phyloP scores from a whole-genome alignment of 1,139 yeast genomes.

The Sugiyamaella pinicola region DNA sequence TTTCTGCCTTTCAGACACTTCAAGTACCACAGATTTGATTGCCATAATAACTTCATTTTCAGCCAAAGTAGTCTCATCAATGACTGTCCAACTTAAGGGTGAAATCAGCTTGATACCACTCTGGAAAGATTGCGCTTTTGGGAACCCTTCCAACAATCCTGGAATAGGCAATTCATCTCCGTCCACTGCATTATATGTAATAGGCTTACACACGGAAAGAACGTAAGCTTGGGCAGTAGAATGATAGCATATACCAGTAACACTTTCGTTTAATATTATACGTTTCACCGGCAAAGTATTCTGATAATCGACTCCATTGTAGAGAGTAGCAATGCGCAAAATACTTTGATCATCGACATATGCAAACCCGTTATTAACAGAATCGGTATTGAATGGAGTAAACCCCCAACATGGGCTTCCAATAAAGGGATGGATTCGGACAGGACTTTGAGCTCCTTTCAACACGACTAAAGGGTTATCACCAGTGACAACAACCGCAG shows the following conservation, averaged over 20 bases:
- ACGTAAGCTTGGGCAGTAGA: constrained; percentile 66
- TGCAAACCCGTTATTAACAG: constrained; percentile 57
- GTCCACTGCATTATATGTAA: constrained; percentile 68
- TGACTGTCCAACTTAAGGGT: constrained; percentile 73
- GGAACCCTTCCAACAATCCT: constrained; percentile 56
- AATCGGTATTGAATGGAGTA: constrained; percentile 38
- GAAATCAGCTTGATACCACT: constrained; percentile 69
- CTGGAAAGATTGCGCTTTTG: constrained; percentile 57
- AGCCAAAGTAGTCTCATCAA: constrained; percentile 67
- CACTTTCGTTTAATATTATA: constrained; percentile 54
- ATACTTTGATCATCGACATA: constrained; percentile 71
- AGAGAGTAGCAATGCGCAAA: constrained; percentile 40
- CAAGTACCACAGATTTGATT: constrained; percentile 61
- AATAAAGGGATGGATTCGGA: constrained; percentile 69
- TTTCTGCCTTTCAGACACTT: constrained; percentile 54
- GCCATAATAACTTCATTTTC: constrained; percentile 68
- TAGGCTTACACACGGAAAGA: constrained; percentile 61
- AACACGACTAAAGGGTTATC: constrained; percentile 68
- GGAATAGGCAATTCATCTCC: constrained; percentile 71
- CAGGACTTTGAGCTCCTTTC: constrained; percentile 64
- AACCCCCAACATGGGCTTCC: constrained; percentile 50
- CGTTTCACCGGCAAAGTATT: constrained; percentile 33
- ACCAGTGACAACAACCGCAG: constrained; percentile 74
- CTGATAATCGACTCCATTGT: constrained; percentile 29
- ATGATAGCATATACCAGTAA: constrained; percentile 72